Percentiles rank a stretch among this genome's conserved stretches.
Evolutionary conservation across 2,329 filamentous ascomycete species (phyloP).

Genomic region (Ophiognomonia clavigignenti-juglandacearum): DNA sequence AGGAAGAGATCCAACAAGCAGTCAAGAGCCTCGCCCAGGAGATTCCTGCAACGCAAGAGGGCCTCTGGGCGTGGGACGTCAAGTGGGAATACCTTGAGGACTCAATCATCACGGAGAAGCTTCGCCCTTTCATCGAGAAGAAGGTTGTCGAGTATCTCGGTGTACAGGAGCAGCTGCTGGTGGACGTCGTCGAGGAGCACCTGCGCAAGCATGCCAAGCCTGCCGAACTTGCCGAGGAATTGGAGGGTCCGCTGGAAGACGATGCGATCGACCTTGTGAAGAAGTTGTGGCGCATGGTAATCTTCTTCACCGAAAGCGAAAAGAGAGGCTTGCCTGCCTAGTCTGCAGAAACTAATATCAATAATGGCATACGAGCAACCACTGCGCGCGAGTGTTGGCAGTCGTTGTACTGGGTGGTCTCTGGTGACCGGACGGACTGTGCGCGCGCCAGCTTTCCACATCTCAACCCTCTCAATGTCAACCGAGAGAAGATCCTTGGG

Average conservation of each 20-base stretch:
- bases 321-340: slow-evolving; percentile 77
- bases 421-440: slow-evolving; percentile 1
- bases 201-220: slow-evolving; percentile 70
- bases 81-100: slow-evolving; percentile 91
- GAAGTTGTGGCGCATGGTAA: slow-evolving; percentile 97
- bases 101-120: slow-evolving; percentile 72
- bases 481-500: not conserved
- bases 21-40: slow-evolving; percentile 79
- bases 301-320: slow-evolving; percentile 95
- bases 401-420: slow-evolving; percentile 1
- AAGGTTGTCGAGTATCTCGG: slow-evolving; percentile 97
- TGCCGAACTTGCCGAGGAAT: slow-evolving; percentile 75
- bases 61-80: slow-evolving; percentile 87
- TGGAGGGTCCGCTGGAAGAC: slow-evolving; percentile 88
- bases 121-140: slow-evolving; percentile 93
- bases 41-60: slow-evolving; percentile 81
- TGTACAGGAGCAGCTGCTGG: slow-evolving; percentile 91
- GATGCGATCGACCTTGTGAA: slow-evolving; percentile 91
- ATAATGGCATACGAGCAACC: not conserved
- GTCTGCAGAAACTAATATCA: slow-evolving; percentile 4
- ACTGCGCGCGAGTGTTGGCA: not conserved
- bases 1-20: slow-evolving; percentile 82
- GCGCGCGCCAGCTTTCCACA: not conserved
- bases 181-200: slow-evolving; percentile 88
- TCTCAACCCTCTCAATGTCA: not conserved